Evolutionary conservation across 805 yeast species (phyloP).

Genomic region (Wickerhamiella nectarea): DNA sequence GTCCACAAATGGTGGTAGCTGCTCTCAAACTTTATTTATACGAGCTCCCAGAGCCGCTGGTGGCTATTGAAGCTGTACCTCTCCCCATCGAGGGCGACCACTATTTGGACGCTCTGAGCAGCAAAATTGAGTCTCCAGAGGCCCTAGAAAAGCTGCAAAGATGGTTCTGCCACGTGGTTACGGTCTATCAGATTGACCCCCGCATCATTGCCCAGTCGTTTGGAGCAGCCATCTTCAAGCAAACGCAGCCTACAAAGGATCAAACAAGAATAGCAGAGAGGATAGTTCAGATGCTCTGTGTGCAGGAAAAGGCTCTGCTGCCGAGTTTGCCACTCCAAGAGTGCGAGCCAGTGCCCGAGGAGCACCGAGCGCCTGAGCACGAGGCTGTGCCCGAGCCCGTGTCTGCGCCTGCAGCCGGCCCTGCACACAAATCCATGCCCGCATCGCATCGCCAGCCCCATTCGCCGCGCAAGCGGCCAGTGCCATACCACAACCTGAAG

Average conservation of each 20-base stretch:
- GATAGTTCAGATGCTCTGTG: conserved; percentile 36
- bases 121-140: conserved; percentile 20
- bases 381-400: not conserved
- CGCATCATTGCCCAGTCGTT: conserved; percentile 32
- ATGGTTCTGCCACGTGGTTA: conserved; percentile 8
- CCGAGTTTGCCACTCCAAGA: not conserved
- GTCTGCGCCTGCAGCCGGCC: not conserved
- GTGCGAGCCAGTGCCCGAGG: too few relatives aligned
- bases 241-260: conserved; percentile 34
- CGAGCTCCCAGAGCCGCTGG: conserved; percentile 40
- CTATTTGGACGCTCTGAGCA: conserved; percentile 30
- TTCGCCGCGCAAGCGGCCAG: not conserved
- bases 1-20: conserved; percentile 38
- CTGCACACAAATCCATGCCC: conserved; percentile 1
- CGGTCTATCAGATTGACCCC: conserved; percentile 4
- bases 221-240: conserved; percentile 45
- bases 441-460: not conserved
- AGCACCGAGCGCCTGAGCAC: too few relatives aligned
- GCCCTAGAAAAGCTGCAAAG: not conserved
- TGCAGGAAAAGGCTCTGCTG: conserved; percentile 13
- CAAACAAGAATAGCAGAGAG: conserved; percentile 28
- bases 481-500: not conserved
- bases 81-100: conserved; percentile 42
- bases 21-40: conserved; percentile 33
- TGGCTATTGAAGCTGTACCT: conserved; percentile 36